phyloP scores from a whole-genome alignment of 2,329 filamentous ascomycete species.

The Penicillium griseofulvum region DNA sequence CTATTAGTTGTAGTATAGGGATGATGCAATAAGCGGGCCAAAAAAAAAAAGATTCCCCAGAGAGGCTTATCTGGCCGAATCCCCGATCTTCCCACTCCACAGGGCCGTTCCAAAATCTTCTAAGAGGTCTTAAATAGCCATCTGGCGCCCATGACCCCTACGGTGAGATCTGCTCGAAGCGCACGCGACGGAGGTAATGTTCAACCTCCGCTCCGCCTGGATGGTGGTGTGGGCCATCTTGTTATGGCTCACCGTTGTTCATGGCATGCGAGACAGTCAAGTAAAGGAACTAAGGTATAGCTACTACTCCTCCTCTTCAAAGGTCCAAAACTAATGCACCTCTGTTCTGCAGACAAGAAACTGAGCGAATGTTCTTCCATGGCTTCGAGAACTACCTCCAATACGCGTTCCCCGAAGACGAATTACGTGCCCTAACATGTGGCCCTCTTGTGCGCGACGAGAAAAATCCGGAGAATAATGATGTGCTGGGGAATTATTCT shows the following conservation, averaged over 20 bases:
- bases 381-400: slow-evolving; percentile 94
- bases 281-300: slow-evolving; percentile 38
- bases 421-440: slow-evolving; percentile 84
- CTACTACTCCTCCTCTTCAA: background rate
- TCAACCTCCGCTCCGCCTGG: slow-evolving; percentile 33
- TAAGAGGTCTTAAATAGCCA: background rate
- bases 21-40: slow-evolving; percentile 16
- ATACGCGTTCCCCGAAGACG: slow-evolving; percentile 93
- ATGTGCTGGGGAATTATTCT: slow-evolving; percentile 95
- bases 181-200: slow-evolving; percentile 42
- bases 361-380: slow-evolving; percentile 84
- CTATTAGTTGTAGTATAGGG: background rate
- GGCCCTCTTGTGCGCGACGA: slow-evolving; percentile 78
- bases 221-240: slow-evolving; percentile 33
- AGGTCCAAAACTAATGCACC: background rate
- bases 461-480: slow-evolving; percentile 81
- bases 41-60: slow-evolving; percentile 15
- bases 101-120: background rate
- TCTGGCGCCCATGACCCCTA: slow-evolving; percentile 23
- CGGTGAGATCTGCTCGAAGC: slow-evolving; percentile 32
- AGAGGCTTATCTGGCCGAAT: slow-evolving; percentile 35
- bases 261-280: slow-evolving; percentile 37
- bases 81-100: slow-evolving; percentile 7
- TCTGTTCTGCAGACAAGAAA: slow-evolving; percentile 39
- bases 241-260: slow-evolving; percentile 35